Base-by-base conservation (phyloP, 31 red algal genomes). In the Odonthalia washingtoniensis region DNA sequence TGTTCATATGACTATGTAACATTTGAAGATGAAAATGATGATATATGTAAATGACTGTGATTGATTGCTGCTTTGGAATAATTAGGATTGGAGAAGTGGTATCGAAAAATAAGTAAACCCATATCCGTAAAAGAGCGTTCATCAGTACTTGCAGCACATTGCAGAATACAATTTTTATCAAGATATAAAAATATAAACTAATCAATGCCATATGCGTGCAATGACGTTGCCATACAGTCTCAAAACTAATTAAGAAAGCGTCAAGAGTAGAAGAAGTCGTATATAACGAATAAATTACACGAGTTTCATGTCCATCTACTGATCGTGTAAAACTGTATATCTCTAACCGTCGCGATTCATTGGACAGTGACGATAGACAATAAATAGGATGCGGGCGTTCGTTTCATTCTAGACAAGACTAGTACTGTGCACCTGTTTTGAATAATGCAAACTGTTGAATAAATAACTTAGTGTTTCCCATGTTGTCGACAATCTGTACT, bases 81-180 rank as follows among this genome's bases (percentile, higher is more conserved):
- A n/a, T n/a, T n/a, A n/a, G n/a, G n/a, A n/a, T n/a, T n/a, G 16
- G 81, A 88, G 40, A 99, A 89, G 80, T 95, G 88, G 4, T 69
- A 65, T 27, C 91, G 84, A 65, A 96, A 99, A 3, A 95, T 53
- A 24, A 67, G 82, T 9, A 97, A 68, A 12, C 89, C 95, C 94
- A 99, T 95, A 57, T 99, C 94, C 95, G 92, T 95, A 61, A 96
- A 84, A 18, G 88, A 89, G 4, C 86, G 63, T 18, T 91, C 89
- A 0, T 90, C 63, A 2, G 94, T 46, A 30, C 83, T 92, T 26
- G 76, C 80, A 38, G 76, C 90, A 18, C 75, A 45, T 41, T 94
- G 91, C 5, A 96, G 69, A 1, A 96, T 95, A 73, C 95, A 99
- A 27, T 79, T 90, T 17, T 94, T 89, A 77, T 99, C 97, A n/a